A percentile compares a stretch with the other conserved stretches of the same genome.
Conservation (phyloP, 2,329 filamentous ascomycete species). For the Leptographium wingfieldii region DNA sequence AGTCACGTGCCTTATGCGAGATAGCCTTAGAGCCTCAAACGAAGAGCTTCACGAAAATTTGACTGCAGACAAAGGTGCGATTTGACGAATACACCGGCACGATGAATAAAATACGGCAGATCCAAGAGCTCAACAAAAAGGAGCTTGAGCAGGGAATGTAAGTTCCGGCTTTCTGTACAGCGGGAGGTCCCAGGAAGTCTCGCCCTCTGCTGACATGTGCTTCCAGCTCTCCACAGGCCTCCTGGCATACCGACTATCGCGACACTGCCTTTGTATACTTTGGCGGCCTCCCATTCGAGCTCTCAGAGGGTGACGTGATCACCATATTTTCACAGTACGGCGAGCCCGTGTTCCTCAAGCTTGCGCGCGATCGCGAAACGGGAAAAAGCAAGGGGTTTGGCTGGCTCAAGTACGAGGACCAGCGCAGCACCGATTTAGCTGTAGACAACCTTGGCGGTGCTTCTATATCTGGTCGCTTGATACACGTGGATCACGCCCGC, state of each 20-base stretch:
- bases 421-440: constrained; percentile 86
- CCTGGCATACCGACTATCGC: constrained; percentile 95
- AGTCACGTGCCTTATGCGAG: neutral
- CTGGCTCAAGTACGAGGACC: constrained; percentile 97
- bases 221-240: constrained; percentile 64
- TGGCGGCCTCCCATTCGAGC: constrained; percentile 80
- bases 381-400: constrained; percentile 91
- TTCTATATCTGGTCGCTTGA: constrained; percentile 62
- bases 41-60: neutral
- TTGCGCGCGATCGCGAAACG: constrained; percentile 88
- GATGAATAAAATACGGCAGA: constrained; percentile 92
- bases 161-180: constrained; percentile 20
- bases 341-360: constrained; percentile 84
- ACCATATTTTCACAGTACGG: constrained; percentile 97
- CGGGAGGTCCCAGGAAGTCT: neutral
- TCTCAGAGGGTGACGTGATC: constrained; percentile 90
- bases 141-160: constrained; percentile 83
- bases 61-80: neutral
- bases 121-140: constrained; percentile 84
- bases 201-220: neutral
- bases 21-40: neutral
- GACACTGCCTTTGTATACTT: constrained; percentile 94
- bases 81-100: constrained; percentile 10
- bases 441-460: constrained; percentile 92
- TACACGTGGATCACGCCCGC: constrained; percentile 84